Evolutionary conservation across 495 filamentous ascomycete species (phyloP), one percentile per base, ranked within the genome.

Genomic region (Corynascus novoguineensis): DNA sequence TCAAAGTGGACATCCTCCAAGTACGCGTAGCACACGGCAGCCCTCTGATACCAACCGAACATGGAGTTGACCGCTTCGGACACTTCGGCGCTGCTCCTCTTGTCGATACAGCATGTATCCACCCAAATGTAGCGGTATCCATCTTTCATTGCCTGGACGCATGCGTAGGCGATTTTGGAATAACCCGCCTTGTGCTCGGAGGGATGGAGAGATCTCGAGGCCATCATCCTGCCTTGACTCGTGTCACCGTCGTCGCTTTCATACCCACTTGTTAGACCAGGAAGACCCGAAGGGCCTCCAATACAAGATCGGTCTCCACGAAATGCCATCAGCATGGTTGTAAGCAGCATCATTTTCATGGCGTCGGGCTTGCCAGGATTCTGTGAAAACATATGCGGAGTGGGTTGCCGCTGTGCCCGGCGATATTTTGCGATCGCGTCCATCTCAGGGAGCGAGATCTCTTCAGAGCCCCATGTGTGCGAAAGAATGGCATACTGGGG

Each of bases 401-500:
- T 35, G 21, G 28, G 32, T 8, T 58, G 35, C 34, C 52, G 50
- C 45, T 59, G 61, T 29, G 34, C 21, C 12, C 31, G 54, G 17
- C 54, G 59, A 38, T 59, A 57, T 44, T 32, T 49, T 1, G 64
- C 46, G 17, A 68, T 55, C 31, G 53, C 50, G 14, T 59, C 53
- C 49, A 68, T 45, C n/a, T 68, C 65, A 2, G 44, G 31, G 8
- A 63, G 25, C 5, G 67, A 62, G 11, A 78, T 57, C 57, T 79
- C 75, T 0, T 69, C 65, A 0, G 59, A 27, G 7, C 60, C 67
- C 75, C 74, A 78, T 7, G 64, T 70, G 58, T 79, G 76, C 4
- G 76, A 78, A 19, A 78, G 58, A 35, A 75, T 76, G 34, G 74
- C 74, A 49, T 77, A 78, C 15, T 22, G 12, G 1, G 73, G 73